Base-by-base conservation (phyloP, 257 asterid genomes). In the Eucommia ulmoides region DNA sequence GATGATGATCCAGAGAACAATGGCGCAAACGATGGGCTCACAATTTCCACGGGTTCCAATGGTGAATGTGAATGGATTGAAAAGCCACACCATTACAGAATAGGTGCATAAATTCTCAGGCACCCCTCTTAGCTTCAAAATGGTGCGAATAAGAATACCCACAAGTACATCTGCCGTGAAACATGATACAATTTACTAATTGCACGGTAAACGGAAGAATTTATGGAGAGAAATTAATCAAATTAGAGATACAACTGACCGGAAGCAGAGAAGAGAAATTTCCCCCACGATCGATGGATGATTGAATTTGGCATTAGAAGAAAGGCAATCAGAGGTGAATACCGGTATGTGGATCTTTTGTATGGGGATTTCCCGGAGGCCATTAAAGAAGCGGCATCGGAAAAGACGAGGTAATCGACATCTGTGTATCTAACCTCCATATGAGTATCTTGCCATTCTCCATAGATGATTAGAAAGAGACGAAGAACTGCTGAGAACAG, bases 11-110 rank as follows among this genome's bases (percentile, higher is more conserved):
- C 98, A 89, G 11, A 89, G 74, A 57, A 89, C 74, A 70, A 89
- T 73, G 74, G 94, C 83, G 62, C 94, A 83, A 50, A 89, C 68
- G 51, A 85, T 55, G 41, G 94, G 96, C 62, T 89, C 96, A 54
- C 96, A 89, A 71, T 89, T 89, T 41, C 98, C 96, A 22, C 98
- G 96, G 17, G 98, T 86, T 63, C 98, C 98, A 54, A 89, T 83
- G 7, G 96, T 85, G 74, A 89, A 82, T 66, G 98, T 89, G 69
- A 89, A 89, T 15, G 96, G 98, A 60, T 85, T 89, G 69, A 89
- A 80, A 67, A 89, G 84, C 96, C 98, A 89, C 23, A 79, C 74
- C 75, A 73, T 75, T n/a, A 80, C 72, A 0, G 86, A 76, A 56
- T 69, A 76, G 48, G 68, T 63, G 68, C 82, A 68, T 4, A 80